Conservation (phyloP, 2,329 filamentous ascomycete species). For the Aurifilum marmelostoma region DNA sequence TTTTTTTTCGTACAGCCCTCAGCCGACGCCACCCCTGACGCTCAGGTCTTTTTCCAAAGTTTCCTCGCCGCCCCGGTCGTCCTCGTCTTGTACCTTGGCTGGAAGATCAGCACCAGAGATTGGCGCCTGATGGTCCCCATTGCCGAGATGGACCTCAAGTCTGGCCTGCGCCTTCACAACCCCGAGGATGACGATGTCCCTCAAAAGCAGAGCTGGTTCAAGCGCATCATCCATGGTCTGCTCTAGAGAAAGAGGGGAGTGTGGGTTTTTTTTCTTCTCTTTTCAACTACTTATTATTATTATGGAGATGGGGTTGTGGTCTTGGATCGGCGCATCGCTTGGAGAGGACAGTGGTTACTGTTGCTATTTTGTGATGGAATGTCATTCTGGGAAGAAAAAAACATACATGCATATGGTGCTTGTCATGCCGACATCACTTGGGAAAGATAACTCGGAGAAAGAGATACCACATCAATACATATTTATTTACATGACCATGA, state of each 20-base stretch:
- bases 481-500: not conserved
- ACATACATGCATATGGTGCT: not conserved
- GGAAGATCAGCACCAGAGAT: conserved; percentile 62
- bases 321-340: not conserved
- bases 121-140: conserved; percentile 61
- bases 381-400: not conserved
- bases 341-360: not conserved
- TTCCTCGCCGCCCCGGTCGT: conserved; percentile 64
- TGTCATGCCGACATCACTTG: not conserved
- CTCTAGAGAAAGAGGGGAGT: conserved; percentile 36
- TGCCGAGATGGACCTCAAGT: conserved; percentile 64
- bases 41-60: conserved; percentile 59
- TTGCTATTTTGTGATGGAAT: not conserved
- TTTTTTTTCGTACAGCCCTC: conserved; percentile 37
- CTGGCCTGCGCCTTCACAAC: conserved; percentile 58
- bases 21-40: conserved; percentile 39
- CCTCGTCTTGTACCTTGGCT: conserved; percentile 61
- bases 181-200: conserved; percentile 41
- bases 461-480: not conserved
- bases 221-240: conserved; percentile 40
- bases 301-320: not conserved
- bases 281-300: too few relatives aligned
- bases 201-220: conserved; percentile 40
- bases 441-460: not conserved
- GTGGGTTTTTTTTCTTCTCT: not conserved